phyloP scores from a whole-genome alignment of 1,139 yeast genomes.

The Meyerozyma carpophila region DNA sequence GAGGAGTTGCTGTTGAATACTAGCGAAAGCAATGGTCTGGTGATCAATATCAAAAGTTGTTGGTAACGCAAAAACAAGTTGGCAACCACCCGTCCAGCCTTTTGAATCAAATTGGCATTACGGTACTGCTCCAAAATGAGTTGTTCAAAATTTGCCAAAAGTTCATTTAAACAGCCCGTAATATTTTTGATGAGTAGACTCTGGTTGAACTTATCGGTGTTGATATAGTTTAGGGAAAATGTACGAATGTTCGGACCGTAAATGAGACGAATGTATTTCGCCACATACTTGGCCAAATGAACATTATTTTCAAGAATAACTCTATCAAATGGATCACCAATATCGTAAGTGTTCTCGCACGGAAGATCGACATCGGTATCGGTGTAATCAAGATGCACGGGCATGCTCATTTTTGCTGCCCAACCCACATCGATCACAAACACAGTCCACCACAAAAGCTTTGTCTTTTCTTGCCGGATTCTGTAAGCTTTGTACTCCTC shows the following conservation, averaged over 20 bases:
- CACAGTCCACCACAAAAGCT: constrained; percentile 53
- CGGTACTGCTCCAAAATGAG: constrained; percentile 23
- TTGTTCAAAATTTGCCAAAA: constrained; percentile 27
- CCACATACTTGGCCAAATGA: constrained; percentile 34
- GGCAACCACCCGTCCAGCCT: constrained; percentile 26
- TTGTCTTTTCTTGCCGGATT: constrained; percentile 27
- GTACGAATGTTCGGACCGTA: constrained; percentile 36
- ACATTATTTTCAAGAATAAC: constrained; percentile 32
- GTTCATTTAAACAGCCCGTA: constrained; percentile 23
- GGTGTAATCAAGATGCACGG: constrained; percentile 42
- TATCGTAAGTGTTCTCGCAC: constrained; percentile 24
- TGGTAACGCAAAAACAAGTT: constrained; percentile 42
- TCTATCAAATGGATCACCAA: constrained; percentile 28
- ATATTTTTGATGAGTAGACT: constrained; percentile 26
- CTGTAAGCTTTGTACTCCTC: constrained; percentile 2
- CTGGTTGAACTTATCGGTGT: constrained; percentile 37
- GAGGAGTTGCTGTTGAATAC: constrained; percentile 29
- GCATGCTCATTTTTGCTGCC: constrained; percentile 43
- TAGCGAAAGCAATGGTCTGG: constrained; percentile 41
- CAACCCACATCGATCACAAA: constrained; percentile 47
- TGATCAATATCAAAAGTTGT: constrained; percentile 38
- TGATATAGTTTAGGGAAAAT: constrained; percentile 34
- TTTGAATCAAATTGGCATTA: constrained; percentile 15
- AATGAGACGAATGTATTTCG: constrained; percentile 27
- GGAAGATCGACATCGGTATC: constrained; percentile 50